Conservation (phyloP, 2,329 filamentous ascomycete species). For the Claviceps citrina region DNA sequence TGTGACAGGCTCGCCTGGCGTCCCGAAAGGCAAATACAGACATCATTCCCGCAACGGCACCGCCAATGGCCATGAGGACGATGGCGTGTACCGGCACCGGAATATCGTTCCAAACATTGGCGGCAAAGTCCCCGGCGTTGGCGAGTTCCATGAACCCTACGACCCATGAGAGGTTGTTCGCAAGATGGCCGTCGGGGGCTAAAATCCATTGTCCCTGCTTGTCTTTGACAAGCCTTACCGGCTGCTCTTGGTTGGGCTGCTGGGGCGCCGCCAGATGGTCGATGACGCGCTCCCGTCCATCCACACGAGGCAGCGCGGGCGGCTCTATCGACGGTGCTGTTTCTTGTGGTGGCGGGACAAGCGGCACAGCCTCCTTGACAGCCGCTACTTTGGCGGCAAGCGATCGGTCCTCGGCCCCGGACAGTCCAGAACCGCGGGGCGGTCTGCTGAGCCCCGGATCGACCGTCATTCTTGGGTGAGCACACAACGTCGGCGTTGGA, state of each 20-base stretch:
- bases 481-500: not conserved
- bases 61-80: conserved; percentile 38
- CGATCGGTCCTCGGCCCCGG: conserved; percentile 1
- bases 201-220: conserved; percentile 6
- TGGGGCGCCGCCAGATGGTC: not conserved
- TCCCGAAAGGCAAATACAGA: conserved; percentile 32
- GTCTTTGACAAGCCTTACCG: conserved; percentile 8
- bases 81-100: conserved; percentile 33
- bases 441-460: not conserved
- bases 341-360: not conserved
- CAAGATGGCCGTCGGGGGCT: conserved; percentile 9
- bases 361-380: conserved; percentile 5
- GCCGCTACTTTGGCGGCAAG: not conserved
- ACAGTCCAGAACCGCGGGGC: not conserved
- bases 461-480: not conserved
- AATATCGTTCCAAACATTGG: conserved; percentile 39
- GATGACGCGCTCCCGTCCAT: not conserved
- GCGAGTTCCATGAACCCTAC: conserved; percentile 38
- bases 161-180: conserved; percentile 16
- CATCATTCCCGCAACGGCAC: conserved; percentile 27
- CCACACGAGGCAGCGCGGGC: no score
- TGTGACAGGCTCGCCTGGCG: conserved; percentile 25
- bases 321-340: no score
- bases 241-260: conserved; percentile 1
- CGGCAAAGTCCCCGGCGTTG: conserved; percentile 41